These are phyloP conservation scores for Strobilomyces confusus DNA, from an alignment of 768 basidiomycete species.

Conservation along the genomic window DNA sequence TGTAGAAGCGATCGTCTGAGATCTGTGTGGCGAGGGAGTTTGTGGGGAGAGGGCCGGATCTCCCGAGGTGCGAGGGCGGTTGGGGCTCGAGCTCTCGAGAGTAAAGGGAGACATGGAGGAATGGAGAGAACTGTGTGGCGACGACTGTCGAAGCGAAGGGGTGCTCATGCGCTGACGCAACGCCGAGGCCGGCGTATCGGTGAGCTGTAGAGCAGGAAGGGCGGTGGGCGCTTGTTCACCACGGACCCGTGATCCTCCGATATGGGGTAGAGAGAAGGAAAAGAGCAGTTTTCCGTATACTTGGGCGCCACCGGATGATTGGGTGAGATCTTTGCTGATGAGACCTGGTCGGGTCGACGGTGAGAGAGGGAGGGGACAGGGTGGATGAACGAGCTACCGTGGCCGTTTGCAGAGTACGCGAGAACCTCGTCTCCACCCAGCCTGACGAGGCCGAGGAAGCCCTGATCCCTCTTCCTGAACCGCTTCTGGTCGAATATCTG, in stretches of 20 bases:
- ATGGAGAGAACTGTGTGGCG: conserved; percentile 14
- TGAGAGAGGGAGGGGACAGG: background rate
- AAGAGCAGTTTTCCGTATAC: conserved; percentile 84
- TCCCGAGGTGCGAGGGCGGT: conserved; percentile 16
- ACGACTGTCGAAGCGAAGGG: conserved; percentile 21
- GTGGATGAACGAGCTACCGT: conserved; percentile 32
- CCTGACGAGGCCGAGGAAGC: conserved; percentile 58
- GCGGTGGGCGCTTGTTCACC: conserved; percentile 14
- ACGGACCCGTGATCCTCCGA: conserved; percentile 20
- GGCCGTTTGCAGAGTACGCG: conserved; percentile 41
- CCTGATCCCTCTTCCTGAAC: conserved; percentile 86
- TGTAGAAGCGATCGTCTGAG: conserved; percentile 8
- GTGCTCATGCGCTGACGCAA: conserved; percentile 21
- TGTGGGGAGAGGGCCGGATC: conserved; percentile 12
- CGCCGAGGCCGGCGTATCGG: conserved; percentile 10
- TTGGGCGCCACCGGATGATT: conserved; percentile 31
- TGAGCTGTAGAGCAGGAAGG: conserved; percentile 14
- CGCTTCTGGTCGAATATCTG: conserved; percentile 91
- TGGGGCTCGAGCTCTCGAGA: conserved; percentile 8
- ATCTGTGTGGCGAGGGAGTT: conserved; percentile 11
- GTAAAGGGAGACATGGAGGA: conserved; percentile 21
- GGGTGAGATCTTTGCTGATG: conserved; percentile 59
- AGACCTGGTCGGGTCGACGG: conserved; percentile 41
- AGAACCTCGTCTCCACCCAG: conserved; percentile 54
- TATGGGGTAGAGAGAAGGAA: conserved; percentile 44